phyloP scores from a whole-genome alignment of 2,329 filamentous ascomycete species.

The Incumbomyces lentus region DNA sequence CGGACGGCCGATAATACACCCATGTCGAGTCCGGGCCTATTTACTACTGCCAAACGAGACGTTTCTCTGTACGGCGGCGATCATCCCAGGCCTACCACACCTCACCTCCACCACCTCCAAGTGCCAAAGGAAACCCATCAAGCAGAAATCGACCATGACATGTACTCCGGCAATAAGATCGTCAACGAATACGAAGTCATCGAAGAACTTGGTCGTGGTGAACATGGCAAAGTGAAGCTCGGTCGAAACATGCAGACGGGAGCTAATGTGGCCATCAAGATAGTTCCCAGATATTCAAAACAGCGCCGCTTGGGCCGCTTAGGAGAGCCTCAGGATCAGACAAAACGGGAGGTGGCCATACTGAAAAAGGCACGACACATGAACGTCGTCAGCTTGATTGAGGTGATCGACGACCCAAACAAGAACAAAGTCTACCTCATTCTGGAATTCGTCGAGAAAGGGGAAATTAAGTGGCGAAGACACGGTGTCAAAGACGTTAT shows the following conservation, averaged over 20 bases:
- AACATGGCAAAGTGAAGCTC: conserved; percentile 96
- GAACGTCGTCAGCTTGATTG: conserved; percentile 90
- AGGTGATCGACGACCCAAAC: conserved; percentile 95
- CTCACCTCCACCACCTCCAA: conserved; percentile 61
- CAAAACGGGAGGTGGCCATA: conserved; percentile 94
- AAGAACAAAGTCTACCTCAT: conserved; percentile 98
- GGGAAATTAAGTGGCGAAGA: conserved; percentile 89
- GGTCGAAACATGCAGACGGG: conserved; percentile 67
- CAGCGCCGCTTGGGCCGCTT: conserved; percentile 74
- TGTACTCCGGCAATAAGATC: conserved; percentile 79
- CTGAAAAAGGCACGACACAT: conserved; percentile 95
- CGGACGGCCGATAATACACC: conserved; percentile 39
- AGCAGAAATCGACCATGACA: conserved; percentile 80
- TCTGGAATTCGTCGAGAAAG: conserved; percentile 85
- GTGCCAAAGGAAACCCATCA: conserved; percentile 81
- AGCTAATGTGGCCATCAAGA: conserved; percentile 91
- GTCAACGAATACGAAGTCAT: conserved; percentile 98
- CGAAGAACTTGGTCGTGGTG: conserved; percentile 87
- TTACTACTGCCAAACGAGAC: conserved; percentile 19
- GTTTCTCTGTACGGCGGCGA: conserved; percentile 28
- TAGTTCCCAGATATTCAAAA: conserved; percentile 91
- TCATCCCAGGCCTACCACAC: conserved; percentile 37
- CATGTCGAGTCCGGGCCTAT: conserved; percentile 37
- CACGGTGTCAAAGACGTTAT: conserved; percentile 77
- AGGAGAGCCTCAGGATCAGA: conserved; percentile 58